A percentile compares a stretch with the other conserved stretches of the same genome.
phyloP scores from a whole-genome alignment of 2,329 filamentous ascomycete species.

The Bisporella sp. region DNA sequence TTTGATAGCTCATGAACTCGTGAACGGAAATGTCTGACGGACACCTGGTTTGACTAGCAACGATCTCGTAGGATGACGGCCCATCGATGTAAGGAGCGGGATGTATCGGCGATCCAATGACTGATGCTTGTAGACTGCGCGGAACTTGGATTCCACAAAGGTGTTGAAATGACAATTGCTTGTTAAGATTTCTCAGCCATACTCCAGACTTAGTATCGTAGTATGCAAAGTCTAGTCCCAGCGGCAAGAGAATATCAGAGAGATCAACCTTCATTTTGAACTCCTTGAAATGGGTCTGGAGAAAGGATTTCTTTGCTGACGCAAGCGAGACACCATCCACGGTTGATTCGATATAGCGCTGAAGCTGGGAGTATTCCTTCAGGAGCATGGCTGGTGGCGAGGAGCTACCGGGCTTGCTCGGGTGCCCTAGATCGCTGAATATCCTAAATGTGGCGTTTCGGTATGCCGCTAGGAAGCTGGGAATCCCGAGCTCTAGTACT shows the following conservation, averaged over 20 bases:
- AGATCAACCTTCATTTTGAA: slow-evolving; percentile 22
- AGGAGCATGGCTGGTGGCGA: slow-evolving; percentile 7
- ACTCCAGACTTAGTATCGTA: slow-evolving; percentile 22
- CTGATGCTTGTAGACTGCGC: too few relatives aligned
- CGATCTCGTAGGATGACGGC: slow-evolving; percentile 33
- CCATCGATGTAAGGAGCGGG: slow-evolving; percentile 8
- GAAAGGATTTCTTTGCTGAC: slow-evolving; percentile 26
- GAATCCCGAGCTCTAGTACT: slow-evolving; percentile 45
- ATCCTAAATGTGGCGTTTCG: slow-evolving; percentile 46
- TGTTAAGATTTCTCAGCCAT: slow-evolving; percentile 13
- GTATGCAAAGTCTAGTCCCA: slow-evolving; percentile 23
- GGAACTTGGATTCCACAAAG: too few relatives aligned
- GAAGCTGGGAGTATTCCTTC: slow-evolving; percentile 13
- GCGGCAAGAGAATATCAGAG: slow-evolving; percentile 20
- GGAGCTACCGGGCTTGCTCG: slow-evolving; percentile 2
- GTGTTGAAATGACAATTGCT: too few relatives aligned
- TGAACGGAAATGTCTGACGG: slow-evolving; percentile 38
- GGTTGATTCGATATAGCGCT: slow-evolving; percentile 2
- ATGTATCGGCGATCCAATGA: too few relatives aligned
- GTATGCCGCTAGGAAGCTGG: slow-evolving; percentile 39
- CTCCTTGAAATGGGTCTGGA: slow-evolving; percentile 27
- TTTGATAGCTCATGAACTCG: slow-evolving; percentile 41
- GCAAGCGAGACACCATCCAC: slow-evolving; percentile 19
- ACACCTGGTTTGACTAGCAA: slow-evolving; percentile 39
- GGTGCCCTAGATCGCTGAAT: slow-evolving; percentile 29